These are phyloP conservation scores for Themeda triandra DNA, from an alignment of 176 grass and related monocot species.

Conservation along the genomic window DNA sequence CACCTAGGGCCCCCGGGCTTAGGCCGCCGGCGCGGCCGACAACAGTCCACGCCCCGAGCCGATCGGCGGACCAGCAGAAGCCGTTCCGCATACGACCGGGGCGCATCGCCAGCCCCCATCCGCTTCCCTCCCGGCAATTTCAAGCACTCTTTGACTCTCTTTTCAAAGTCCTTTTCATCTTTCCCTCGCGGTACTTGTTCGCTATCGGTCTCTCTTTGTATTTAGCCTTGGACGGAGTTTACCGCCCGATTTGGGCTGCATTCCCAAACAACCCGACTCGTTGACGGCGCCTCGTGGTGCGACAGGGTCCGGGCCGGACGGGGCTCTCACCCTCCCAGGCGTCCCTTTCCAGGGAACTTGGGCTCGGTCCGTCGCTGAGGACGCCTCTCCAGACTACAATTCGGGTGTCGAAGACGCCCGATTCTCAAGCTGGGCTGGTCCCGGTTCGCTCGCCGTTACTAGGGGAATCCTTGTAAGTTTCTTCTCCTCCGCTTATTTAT, in stretches of 20 bases:
- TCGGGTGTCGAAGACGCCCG: no score
- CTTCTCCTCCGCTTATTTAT: slow-evolving; percentile 28
- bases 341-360: no score
- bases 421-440: no score
- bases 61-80: not conserved
- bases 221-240: slow-evolving; percentile 50
- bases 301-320: slow-evolving; percentile 29
- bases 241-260: slow-evolving; percentile 39
- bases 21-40: not conserved
- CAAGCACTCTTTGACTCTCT: slow-evolving; percentile 69
- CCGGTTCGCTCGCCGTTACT: slow-evolving; percentile 44
- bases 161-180: not conserved
- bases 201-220: slow-evolving; percentile 68
- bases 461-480: slow-evolving; percentile 39
- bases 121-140: slow-evolving; percentile 68
- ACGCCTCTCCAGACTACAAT: no score
- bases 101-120: slow-evolving; percentile 16
- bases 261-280: slow-evolving; percentile 55
- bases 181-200: slow-evolving; percentile 35
- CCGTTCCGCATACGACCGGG: not conserved
- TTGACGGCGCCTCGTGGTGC: slow-evolving; percentile 44
- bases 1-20: not conserved
- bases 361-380: no score
- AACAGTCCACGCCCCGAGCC: not conserved
- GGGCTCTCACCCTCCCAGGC: no score